These are phyloP conservation scores for Meyerozyma sp. DNA, from an alignment of 1,139 yeast species.

Conservation along the genomic window DNA sequence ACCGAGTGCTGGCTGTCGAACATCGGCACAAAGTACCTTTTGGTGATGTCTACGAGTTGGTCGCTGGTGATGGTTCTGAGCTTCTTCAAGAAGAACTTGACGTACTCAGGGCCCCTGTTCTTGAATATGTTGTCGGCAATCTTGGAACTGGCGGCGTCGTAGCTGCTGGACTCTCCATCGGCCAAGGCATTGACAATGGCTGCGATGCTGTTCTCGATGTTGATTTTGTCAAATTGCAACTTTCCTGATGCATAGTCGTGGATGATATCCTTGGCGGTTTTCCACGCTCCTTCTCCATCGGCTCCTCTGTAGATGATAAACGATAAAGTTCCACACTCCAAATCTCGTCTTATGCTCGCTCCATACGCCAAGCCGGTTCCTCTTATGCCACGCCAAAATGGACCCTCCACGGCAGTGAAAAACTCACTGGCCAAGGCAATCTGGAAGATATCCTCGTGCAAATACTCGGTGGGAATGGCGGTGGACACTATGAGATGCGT, in stretches of 20 bases:
- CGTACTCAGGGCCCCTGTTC: constrained; percentile 60
- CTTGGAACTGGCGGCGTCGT: constrained; percentile 61
- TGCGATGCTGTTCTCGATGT: constrained; percentile 70
- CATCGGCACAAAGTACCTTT: constrained; percentile 55
- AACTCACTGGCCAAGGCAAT: constrained; percentile 72
- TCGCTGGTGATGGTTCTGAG: constrained; percentile 49
- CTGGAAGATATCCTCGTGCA: constrained; percentile 63
- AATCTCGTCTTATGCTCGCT: constrained; percentile 52
- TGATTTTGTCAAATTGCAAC: constrained; percentile 47
- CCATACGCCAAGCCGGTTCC: constrained; percentile 97
- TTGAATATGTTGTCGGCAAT: constrained; percentile 63
- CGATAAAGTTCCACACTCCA: constrained; percentile 64
- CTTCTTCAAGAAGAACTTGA: constrained; percentile 38
- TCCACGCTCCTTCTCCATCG: constrained; percentile 70
- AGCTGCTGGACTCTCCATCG: constrained; percentile 52
- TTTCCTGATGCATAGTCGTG: constrained; percentile 52
- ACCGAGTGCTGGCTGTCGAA: constrained; percentile 54
- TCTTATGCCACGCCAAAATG: constrained; percentile 93
- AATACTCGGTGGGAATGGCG: constrained; percentile 58
- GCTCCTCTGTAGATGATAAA: constrained; percentile 79
- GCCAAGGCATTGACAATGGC: constrained; percentile 71
- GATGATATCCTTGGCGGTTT: constrained; percentile 65
- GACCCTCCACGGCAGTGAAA: constrained; percentile 89
- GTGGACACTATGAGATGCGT: constrained; percentile 65
- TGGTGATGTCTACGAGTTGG: constrained; percentile 53